Evolutionary conservation across 352 stramenopile species (phyloP), one percentile per base, ranked within the genome.

Genomic region (Pythium volutum): DNA sequence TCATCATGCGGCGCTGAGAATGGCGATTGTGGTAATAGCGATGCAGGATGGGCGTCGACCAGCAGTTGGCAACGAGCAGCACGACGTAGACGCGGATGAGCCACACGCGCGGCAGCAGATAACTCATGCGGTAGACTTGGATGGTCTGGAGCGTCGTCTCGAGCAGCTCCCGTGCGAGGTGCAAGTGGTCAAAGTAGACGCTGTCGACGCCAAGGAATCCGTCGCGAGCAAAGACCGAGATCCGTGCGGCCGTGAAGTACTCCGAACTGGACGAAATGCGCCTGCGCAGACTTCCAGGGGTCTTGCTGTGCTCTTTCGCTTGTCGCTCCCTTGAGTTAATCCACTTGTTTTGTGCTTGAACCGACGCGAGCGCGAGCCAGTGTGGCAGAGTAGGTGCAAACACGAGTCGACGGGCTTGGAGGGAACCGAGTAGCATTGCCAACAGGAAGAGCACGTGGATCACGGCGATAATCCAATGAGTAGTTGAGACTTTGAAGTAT

Each of bases 51-150:
- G 47, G 47, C 47, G 18, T 54, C 14, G 27, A 54, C 47, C 47
- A 54, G 18, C 47, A 54, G 27, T 54, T 54, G 47, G 29, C 47
- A 14, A 54, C 18, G 26, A 54, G 47, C 47, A 54, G 29, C 6
- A 25, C 5, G 14, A 54, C 47, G 47, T 54, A 54, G 29, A 42
- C 25, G 8, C 47, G 26, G 18, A 54, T 39, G 47, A 54, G 27
- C 47, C 47, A 54, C 47, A 54, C 15, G 15, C 27, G 47, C 29
- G 47, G 26, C 25, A 54, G 47, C 26, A 54, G 25, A 5, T 25
- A 41, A 3, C n/a, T 41, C 47, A 54, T 54, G 26, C 47, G 47
- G 29, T 54, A 54, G 29, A 34, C 29, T 10, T 34, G 29, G 29
- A 34, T 34, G 6, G 29, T 34, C 29, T 34, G 29, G 6, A 54